These are phyloP conservation scores for Alternaria triticina DNA, from an alignment of 2,329 filamentous ascomycete genomes.

Conservation along the genomic window DNA sequence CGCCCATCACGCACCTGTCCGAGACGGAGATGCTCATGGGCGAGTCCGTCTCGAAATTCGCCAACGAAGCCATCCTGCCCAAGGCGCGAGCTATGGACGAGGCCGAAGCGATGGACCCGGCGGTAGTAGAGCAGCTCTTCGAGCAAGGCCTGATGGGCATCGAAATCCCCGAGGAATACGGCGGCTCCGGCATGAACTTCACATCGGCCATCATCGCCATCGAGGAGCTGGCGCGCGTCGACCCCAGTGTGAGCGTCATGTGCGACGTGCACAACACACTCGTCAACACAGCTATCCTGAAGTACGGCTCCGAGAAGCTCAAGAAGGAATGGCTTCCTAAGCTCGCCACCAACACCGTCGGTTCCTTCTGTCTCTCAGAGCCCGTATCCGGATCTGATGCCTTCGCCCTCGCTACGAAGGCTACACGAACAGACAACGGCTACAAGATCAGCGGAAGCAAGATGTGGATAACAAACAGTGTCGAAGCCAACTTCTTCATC, in stretches of 20 bases:
- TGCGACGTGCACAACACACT: constrained; percentile 98
- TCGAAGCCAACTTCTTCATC: constrained; percentile 94
- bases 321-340: constrained; percentile 90
- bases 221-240: constrained; percentile 91
- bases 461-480: constrained; percentile 99
- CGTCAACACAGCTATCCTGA: constrained; percentile 90
- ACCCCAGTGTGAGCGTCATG: constrained; percentile 93
- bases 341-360: constrained; percentile 87
- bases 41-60: constrained; percentile 89
- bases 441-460: constrained; percentile 91
- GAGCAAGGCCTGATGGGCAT: constrained; percentile 98
- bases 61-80: constrained; percentile 84
- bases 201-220: constrained; percentile 95
- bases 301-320: constrained; percentile 76
- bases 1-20: constrained; percentile 90
- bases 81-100: constrained; percentile 98
- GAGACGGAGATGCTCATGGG: constrained; percentile 90
- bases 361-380: constrained; percentile 90
- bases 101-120: constrained; percentile 88
- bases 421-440: constrained; percentile 79
- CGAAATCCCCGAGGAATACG: constrained; percentile 96
- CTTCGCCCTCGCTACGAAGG: constrained; percentile 92
- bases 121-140: constrained; percentile 88
- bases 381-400: constrained; percentile 93
- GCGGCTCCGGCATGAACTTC: constrained; percentile 98